These are phyloP conservation scores for Globisporangium spinosum DNA, from an alignment of 352 stramenopile genomes.

Conservation along the genomic window DNA sequence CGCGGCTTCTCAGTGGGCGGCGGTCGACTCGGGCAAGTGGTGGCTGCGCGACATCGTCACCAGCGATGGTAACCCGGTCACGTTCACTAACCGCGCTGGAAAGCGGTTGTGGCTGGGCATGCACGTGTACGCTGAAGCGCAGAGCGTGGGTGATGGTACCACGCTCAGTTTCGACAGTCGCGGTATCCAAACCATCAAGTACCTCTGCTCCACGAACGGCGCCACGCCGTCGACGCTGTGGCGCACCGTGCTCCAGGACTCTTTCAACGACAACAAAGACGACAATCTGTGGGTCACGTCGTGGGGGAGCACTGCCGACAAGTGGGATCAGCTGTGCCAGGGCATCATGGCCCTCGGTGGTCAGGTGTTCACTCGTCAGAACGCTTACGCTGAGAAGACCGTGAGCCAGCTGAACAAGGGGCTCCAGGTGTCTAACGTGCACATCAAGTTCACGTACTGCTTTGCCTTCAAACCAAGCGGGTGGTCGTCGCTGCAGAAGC, in stretches of 20 bases:
- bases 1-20: slow-evolving; percentile 39
- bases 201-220: slow-evolving; percentile 64
- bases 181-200: slow-evolving; percentile 41
- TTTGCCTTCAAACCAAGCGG: slow-evolving; percentile 46
- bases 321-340: slow-evolving; percentile 51
- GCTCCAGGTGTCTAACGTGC: slow-evolving; percentile 35
- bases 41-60: slow-evolving; percentile 51
- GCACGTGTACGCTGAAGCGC: slow-evolving; percentile 36
- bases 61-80: slow-evolving; percentile 21
- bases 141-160: slow-evolving; percentile 41
- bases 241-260: slow-evolving; percentile 43
- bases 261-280: slow-evolving; percentile 53
- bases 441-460: slow-evolving; percentile 62
- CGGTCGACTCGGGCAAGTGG: slow-evolving; percentile 51
- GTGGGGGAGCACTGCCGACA: slow-evolving; percentile 30
- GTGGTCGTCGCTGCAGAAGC: slow-evolving; percentile 23
- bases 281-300: slow-evolving; percentile 55
- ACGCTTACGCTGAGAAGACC: slow-evolving; percentile 43
- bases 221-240: slow-evolving; percentile 42
- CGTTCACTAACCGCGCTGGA: slow-evolving; percentile 20
- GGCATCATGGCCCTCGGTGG: slow-evolving; percentile 49
- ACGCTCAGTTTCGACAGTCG: slow-evolving; percentile 39
- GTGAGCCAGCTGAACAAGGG: slow-evolving; percentile 26
- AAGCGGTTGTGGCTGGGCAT: slow-evolving; percentile 52
- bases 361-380: slow-evolving; percentile 24